Evolutionary conservation across 2,329 filamentous ascomycete genomes (phyloP).

Genomic region (Fusarium vanettenii): DNA sequence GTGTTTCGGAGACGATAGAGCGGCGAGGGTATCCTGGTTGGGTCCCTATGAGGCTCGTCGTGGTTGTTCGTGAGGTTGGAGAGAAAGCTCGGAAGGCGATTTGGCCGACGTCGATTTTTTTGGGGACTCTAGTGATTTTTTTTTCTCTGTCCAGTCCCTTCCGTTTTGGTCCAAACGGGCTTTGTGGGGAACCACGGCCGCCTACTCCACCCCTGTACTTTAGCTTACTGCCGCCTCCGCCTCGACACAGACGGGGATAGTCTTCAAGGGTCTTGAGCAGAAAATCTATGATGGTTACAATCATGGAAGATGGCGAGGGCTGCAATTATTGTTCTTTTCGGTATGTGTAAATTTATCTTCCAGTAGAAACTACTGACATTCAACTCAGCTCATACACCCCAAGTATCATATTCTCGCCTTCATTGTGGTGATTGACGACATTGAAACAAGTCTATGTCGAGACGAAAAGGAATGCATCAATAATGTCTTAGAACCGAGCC

Average conservation of each 20-base stretch:
- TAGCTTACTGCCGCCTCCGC: slow-evolving; percentile 7
- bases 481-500: neutral
- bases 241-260: slow-evolving; percentile 8
- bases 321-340: neutral
- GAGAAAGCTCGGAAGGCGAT: slow-evolving; percentile 36
- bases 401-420: too few species aligned
- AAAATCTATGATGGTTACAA: neutral
- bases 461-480: neutral
- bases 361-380: neutral
- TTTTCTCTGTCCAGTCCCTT: slow-evolving; percentile 17
- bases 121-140: slow-evolving; percentile 33
- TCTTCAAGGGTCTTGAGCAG: slow-evolving; percentile 17
- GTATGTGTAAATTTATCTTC: neutral
- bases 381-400: neutral
- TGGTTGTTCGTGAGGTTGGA: slow-evolving; percentile 29
- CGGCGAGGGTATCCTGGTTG: neutral
- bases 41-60: neutral
- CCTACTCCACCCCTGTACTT: slow-evolving; percentile 30
- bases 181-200: slow-evolving; percentile 33
- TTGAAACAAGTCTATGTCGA: neutral
- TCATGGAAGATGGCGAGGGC: neutral
- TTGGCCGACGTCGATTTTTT: slow-evolving; percentile 34
- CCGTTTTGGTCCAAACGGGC: slow-evolving; percentile 14
- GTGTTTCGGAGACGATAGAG: neutral
- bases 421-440: neutral